Conservation (phyloP, 257 asterid genomes). For the Cordia subcordata region DNA sequence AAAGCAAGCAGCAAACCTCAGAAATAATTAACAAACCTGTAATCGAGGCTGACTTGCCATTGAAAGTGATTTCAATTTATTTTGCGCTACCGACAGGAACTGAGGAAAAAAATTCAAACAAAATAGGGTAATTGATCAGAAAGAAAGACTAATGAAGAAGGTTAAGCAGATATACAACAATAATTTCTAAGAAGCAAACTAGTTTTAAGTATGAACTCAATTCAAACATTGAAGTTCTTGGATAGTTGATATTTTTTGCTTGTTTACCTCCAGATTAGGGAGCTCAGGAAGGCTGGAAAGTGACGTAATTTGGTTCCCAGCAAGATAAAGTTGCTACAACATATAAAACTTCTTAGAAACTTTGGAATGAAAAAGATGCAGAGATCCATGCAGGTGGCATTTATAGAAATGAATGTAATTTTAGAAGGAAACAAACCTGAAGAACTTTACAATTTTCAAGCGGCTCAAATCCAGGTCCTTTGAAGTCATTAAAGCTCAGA, state of each 20-base stretch:
- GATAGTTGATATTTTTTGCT: too few relatives aligned
- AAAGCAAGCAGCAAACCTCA: constrained; percentile 13
- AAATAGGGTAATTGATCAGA: constrained; percentile 2
- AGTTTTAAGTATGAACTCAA: too few relatives aligned
- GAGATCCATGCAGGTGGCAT: background rate
- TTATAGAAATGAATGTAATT: background rate
- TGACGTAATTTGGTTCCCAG: constrained; percentile 95
- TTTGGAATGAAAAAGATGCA: background rate
- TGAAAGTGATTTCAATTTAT: constrained; percentile 87
- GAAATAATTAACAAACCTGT: constrained; percentile 57
- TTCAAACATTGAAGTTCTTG: too few relatives aligned
- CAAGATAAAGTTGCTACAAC: constrained; percentile 97
- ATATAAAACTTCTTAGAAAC: constrained; percentile 11
- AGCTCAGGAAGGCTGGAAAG: constrained; percentile 96
- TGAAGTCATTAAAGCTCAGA: constrained; percentile 96
- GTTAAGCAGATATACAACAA: constrained; percentile 7
- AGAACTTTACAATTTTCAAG: constrained; percentile 88
- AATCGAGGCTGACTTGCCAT: constrained; percentile 99
- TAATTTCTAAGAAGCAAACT: constrained; percentile 10
- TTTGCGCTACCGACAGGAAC: constrained; percentile 99
- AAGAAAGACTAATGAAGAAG: constrained; percentile 7
- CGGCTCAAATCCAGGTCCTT: constrained; percentile 98
- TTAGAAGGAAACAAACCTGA: constrained; percentile 53
- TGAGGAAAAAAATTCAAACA: constrained; percentile 24
- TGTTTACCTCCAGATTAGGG: constrained; percentile 95